phyloP scores from a whole-genome alignment of 805 yeast species.

The Zygosaccharomyces kombuchaensis region DNA sequence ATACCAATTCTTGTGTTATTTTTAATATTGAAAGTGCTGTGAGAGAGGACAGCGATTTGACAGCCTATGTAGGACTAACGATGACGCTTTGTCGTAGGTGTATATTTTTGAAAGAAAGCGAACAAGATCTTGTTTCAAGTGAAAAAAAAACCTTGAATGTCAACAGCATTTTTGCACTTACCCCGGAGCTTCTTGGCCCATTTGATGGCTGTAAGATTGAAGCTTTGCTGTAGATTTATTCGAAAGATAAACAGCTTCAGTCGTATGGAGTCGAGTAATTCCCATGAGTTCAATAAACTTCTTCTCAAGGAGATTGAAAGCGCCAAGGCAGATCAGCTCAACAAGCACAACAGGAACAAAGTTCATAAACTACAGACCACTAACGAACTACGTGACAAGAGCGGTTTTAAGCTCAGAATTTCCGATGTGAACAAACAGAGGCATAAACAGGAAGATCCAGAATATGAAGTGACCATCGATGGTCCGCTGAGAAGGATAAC shows the following conservation, averaged over 20 bases:
- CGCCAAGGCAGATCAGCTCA: conserved; percentile 12
- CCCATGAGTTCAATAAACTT: conserved; percentile 11
- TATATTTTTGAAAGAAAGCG: background rate
- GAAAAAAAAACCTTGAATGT: background rate
- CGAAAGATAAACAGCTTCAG: conserved; percentile 1
- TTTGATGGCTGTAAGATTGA: background rate
- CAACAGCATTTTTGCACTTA: background rate
- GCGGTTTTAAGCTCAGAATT: conserved; percentile 31
- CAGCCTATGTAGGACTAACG: background rate
- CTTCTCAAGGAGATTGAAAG: conserved; percentile 11
- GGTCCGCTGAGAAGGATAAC: conserved; percentile 65
- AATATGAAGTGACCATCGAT: conserved; percentile 51
- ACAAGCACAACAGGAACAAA: conserved; percentile 11
- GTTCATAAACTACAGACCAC: conserved; percentile 8
- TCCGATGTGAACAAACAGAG: conserved; percentile 33
- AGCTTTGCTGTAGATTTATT: background rate
- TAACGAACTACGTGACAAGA: conserved; percentile 23
- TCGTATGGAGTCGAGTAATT: background rate
- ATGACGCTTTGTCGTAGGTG: background rate
- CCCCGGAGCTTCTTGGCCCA: background rate
- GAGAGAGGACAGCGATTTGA: background rate
- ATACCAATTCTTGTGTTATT: conserved; percentile 2
- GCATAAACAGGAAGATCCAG: conserved; percentile 54
- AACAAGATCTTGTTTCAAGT: background rate
- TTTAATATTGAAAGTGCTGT: background rate